Conservation (phyloP, 345 rosid genomes). For the Corchorus olitorius region DNA sequence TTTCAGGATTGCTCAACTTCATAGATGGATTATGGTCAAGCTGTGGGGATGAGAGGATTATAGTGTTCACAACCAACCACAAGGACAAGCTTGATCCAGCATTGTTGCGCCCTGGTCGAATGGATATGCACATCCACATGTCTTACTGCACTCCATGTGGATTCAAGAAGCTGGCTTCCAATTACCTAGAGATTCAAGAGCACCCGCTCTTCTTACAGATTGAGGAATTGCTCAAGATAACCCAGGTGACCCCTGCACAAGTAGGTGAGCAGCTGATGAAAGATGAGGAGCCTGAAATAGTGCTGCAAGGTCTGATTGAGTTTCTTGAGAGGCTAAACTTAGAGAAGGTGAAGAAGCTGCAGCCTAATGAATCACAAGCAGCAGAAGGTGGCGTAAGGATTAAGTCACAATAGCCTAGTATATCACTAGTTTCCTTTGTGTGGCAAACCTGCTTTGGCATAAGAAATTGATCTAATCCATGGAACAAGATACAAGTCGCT, state of each 20-base stretch:
- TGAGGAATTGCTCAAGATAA: constrained; percentile 19
- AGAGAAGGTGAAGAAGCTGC: neutral
- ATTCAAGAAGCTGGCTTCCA: constrained; percentile 27
- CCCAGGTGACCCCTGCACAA: constrained; percentile 33
- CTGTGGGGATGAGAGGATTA: constrained; percentile 38
- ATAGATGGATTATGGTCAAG: constrained; percentile 41
- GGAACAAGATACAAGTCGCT: too few relatives aligned
- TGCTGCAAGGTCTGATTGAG: constrained; percentile 25
- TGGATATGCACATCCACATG: constrained; percentile 32
- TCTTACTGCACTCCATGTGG: constrained; percentile 29
- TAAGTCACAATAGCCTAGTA: too few relatives aligned
- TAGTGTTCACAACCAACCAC: constrained; percentile 38
- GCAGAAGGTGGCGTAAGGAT: neutral
- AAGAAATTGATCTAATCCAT: too few relatives aligned
- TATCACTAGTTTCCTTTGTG: too few relatives aligned
- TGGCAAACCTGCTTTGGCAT: too few relatives aligned
- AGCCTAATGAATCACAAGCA: neutral
- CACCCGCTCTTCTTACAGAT: constrained; percentile 22
- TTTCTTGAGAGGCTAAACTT: constrained; percentile 23
- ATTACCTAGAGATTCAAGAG: constrained; percentile 13
- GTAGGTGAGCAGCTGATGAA: constrained; percentile 33
- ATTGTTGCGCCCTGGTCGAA: constrained; percentile 25
- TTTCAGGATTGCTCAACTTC: constrained; percentile 37
- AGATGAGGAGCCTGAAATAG: constrained; percentile 23
- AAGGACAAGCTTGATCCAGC: constrained; percentile 35